Evolutionary conservation across 306 rosid genomes (phyloP), one percentile per base, ranked within the genome.

Genomic region (Pterocarpus santalinus): DNA sequence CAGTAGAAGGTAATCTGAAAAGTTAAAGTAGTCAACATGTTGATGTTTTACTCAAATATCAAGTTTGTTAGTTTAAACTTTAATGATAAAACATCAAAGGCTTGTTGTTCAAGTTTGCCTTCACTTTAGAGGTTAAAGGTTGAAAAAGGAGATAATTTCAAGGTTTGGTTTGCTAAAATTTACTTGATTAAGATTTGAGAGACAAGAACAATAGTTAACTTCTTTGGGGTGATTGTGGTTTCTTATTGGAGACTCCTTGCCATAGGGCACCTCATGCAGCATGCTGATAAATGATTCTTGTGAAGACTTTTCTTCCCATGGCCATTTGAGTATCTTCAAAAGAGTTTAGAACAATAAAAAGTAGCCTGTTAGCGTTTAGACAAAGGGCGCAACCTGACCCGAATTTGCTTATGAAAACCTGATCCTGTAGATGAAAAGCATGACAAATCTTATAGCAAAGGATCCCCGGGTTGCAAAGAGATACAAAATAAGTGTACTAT

Each of bases 381-480:
- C 87, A 79, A 81, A 69, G 86, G 74, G 72, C 62, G 78, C 69
- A 46, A 75, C 73, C 76, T 77, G 55, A 82, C 78, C 77, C 33
- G 73, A 65, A 62, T 73, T 68, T 80, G 62, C 64, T 77, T 63
- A 46, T 78, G 65, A 77, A 77, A 83, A 75, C n/a, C 69, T 58
- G 83, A 77, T 76, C 70, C 15, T 90, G 92, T 90, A 79, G 63
- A 80, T 52, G 52, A 89, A 90, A 84, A 81, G 82, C 78, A 55
- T 61, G 90, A 86, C 92, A 92, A 80, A 90, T 88, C 91, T 86
- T 39, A 38, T 30, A 63, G 53, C 38, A 78, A 60, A 43, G 85
- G 82, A 85, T 87, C 87, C 60, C 60, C 57, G 51, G 63, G 60
- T 75, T 79, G 65, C 77, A 69, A 72, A 69, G 83, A 44, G 71